These are phyloP conservation scores for Gracilariopsis chorda DNA, from an alignment of 23 red algal genomes.

Conservation along the genomic window DNA sequence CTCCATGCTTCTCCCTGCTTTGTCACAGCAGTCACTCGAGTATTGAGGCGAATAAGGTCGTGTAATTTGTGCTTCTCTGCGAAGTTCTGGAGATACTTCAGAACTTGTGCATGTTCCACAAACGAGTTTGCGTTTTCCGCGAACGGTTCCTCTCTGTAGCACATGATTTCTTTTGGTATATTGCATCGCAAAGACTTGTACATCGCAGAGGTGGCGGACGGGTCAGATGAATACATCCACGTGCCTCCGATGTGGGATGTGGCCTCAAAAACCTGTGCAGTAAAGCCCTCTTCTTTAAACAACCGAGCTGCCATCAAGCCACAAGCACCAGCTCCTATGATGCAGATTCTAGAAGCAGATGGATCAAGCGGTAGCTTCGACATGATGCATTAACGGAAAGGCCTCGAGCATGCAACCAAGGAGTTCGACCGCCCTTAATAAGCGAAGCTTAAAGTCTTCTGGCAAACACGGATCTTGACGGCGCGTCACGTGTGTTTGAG, in stretches of 20 bases:
- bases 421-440: too few relatives aligned
- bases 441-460: too few relatives aligned
- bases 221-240: constrained; percentile 59
- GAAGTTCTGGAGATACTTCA: constrained; percentile 36
- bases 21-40: neutral
- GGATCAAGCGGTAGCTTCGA: neutral
- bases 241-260: constrained; percentile 67
- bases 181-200: constrained; percentile 78
- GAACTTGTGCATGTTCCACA: neutral
- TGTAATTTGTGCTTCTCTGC: constrained; percentile 15
- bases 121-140: neutral
- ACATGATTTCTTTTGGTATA: constrained; percentile 80
- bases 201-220: constrained; percentile 42
- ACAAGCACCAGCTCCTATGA: constrained; percentile 89
- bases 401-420: too few relatives aligned
- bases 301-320: constrained; percentile 53
- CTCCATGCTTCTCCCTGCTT: neutral
- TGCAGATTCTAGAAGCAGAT: constrained; percentile 41
- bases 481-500: too few relatives aligned
- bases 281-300: constrained; percentile 67
- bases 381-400: too few relatives aligned
- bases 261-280: constrained; percentile 57
- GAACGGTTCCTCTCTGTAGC: constrained; percentile 62
- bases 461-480: too few relatives aligned
- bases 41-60: constrained; percentile 30